These are phyloP conservation scores for Fusarium annulatum DNA, from an alignment of 2,329 filamentous ascomycete genomes.

Conservation along the genomic window DNA sequence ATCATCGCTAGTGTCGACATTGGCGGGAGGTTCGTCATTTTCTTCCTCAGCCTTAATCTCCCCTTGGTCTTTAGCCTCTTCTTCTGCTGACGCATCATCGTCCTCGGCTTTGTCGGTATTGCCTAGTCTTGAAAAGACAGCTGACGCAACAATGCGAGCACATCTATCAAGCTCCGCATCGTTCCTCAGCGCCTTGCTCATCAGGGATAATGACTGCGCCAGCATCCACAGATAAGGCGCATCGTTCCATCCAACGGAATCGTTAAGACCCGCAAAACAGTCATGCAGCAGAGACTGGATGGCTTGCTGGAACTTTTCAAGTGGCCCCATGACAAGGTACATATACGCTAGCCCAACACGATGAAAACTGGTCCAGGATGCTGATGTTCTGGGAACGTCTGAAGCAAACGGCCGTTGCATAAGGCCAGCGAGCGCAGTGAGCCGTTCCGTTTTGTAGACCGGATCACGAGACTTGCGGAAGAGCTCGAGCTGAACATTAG, in stretches of 20 bases:
- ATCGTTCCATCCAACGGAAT: constrained; percentile 17
- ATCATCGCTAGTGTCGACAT: not conserved
- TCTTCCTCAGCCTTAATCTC: too few species aligned
- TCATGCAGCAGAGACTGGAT: not conserved
- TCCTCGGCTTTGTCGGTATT: not conserved
- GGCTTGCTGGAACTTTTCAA: not conserved
- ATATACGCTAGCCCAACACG: not conserved
- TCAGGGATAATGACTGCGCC: not conserved
- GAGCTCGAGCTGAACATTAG: not conserved
- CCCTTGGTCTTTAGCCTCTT: too few species aligned
- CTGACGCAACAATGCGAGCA: not conserved
- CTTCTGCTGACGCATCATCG: accelerated
- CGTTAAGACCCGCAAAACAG: not conserved
- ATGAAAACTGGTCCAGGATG: not conserved
- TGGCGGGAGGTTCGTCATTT: too few species aligned
- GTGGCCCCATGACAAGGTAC: constrained; percentile 10
- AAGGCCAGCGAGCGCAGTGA: not conserved
- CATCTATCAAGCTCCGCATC: not conserved
- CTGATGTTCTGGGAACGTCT: not conserved
- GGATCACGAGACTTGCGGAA: constrained; percentile 13
- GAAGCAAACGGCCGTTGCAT: not conserved
- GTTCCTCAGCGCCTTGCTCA: not conserved
- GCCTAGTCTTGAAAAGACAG: not conserved
- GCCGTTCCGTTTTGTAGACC: not conserved
- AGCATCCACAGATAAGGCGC: not conserved